phyloP scores from a whole-genome alignment of 2,329 filamentous ascomycete genomes.

The Pseudohalonectria lignicola region DNA sequence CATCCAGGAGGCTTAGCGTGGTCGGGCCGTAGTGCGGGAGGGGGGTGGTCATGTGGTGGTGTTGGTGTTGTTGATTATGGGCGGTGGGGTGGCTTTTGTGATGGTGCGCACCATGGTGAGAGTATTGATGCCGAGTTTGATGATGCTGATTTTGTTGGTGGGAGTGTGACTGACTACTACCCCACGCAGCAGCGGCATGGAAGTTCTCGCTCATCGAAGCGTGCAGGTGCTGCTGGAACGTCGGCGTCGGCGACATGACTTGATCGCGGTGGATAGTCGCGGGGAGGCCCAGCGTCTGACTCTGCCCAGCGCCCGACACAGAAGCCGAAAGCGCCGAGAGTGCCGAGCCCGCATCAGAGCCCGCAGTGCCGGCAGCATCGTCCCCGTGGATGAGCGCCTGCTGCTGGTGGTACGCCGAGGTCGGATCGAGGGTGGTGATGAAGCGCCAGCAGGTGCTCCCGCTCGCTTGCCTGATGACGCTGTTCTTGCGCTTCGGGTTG shows the following conservation, averaged over 20 bases:
- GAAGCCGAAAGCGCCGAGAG: neutral
- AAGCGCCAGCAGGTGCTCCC: constrained; percentile 48
- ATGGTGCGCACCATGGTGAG: constrained; percentile 4
- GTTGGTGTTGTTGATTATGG: too few species aligned
- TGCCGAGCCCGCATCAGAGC: too few species aligned
- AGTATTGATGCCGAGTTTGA: constrained; percentile 1
- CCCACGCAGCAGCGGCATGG: constrained; percentile 25
- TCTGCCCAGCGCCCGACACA: neutral
- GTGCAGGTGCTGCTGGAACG: constrained; percentile 38
- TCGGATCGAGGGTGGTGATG: constrained; percentile 48
- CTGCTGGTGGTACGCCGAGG: constrained; percentile 46
- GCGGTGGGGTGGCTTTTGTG: constrained; percentile 4
- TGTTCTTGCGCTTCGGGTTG: constrained; percentile 18
- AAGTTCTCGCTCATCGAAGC: constrained; percentile 49
- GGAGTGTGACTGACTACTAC: constrained; percentile 1
- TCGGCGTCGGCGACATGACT: constrained; percentile 42
- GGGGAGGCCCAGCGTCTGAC: too few species aligned
- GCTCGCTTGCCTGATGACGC: constrained; percentile 33
- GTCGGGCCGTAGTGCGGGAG: constrained; percentile 5
- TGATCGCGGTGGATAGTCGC: constrained; percentile 21
- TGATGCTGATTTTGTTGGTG: constrained; percentile 9
- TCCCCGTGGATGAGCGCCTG: constrained; percentile 26
- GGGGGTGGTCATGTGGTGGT: too few species aligned
- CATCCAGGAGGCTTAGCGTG: constrained; percentile 30
- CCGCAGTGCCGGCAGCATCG: too few species aligned